These are phyloP conservation scores for Berkeleyomyces basicola DNA, from an alignment of 2,329 filamentous ascomycete genomes.

Conservation along the genomic window DNA sequence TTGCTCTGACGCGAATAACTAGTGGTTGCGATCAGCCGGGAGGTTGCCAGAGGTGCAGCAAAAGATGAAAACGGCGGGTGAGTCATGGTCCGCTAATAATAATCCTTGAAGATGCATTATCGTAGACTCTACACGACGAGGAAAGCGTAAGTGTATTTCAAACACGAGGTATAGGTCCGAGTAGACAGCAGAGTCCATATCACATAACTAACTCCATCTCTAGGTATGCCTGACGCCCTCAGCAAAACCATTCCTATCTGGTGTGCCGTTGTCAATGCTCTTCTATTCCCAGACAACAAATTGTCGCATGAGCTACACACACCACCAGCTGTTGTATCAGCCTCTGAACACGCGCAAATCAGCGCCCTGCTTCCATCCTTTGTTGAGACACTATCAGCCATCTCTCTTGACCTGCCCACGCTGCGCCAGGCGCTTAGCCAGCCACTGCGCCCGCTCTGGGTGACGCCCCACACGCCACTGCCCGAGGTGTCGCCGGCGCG, in stretches of 20 bases:
- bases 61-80: conserved; percentile 46
- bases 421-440: conserved; percentile 44
- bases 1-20: neutral
- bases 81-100: neutral
- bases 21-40: no score
- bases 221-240: conserved; percentile 81
- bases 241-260: conserved; percentile 90
- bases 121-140: conserved; percentile 81
- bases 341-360: conserved; percentile 69
- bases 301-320: conserved; percentile 42
- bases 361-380: conserved; percentile 40
- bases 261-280: conserved; percentile 71
- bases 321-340: conserved; percentile 54
- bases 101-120: conserved; percentile 46
- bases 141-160: conserved; percentile 48
- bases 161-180: neutral
- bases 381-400: conserved; percentile 30
- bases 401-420: conserved; percentile 41
- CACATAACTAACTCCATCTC: conserved; percentile 11
- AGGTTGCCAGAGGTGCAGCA: neutral
- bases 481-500: conserved; percentile 16
- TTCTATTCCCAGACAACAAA: conserved; percentile 48
- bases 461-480: conserved; percentile 50
- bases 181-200: neutral
- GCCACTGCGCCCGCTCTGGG: conserved; percentile 64